Base-by-base conservation (phyloP, 768 basidiomycete genomes). In the Strobilomyces echinocephalus region DNA sequence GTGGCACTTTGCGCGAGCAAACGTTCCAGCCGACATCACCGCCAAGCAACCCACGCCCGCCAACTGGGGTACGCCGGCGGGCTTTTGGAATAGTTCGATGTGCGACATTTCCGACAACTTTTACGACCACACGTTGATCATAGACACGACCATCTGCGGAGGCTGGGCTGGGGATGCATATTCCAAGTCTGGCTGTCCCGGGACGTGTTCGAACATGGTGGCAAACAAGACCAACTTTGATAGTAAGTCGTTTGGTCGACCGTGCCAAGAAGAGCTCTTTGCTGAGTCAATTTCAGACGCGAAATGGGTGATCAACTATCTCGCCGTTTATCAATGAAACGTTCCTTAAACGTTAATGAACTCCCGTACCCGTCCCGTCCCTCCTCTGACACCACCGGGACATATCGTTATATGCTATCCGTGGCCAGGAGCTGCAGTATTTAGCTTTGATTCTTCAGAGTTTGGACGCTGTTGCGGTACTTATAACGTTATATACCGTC, bases 171-270 rank as follows among this genome's bases (percentile, higher is more conserved):
- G 49, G 9, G 1, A 4, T 10, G 50, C 56, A 0, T 72, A 70
- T 35, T 3, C 20, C 1, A 35, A 6, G 1, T 71, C 69, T 35
- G 63, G 66, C 10, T 74, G 74, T 51, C 67, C 72, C 0, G 79
- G 74, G 2, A 77, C 75, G 8, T 82, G 81, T 48, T 62, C 66
- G 1, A 60, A 74, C 3, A 73, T 73, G 24, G 79, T 86, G 26
- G 71, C 77, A 10, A 72, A 87, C 62, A 75, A 82, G 11, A 68
- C 56, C 24, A 87, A 84, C 69, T 87, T 81, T 65, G 59, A 49
- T 12, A 44, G 78, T 79, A 56, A 63, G 74, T 66, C 5, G 7
- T 15, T 26, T n/a, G 33, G 4, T 28, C 15, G 26, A 26, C 7
- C 24, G n/a, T 11, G 1, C 28, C 12, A 3, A 8, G 4, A 33